These are phyloP conservation scores for Diplosphaera chodatii DNA, from an alignment of 139 green algal genomes.

Conservation along the genomic window DNA sequence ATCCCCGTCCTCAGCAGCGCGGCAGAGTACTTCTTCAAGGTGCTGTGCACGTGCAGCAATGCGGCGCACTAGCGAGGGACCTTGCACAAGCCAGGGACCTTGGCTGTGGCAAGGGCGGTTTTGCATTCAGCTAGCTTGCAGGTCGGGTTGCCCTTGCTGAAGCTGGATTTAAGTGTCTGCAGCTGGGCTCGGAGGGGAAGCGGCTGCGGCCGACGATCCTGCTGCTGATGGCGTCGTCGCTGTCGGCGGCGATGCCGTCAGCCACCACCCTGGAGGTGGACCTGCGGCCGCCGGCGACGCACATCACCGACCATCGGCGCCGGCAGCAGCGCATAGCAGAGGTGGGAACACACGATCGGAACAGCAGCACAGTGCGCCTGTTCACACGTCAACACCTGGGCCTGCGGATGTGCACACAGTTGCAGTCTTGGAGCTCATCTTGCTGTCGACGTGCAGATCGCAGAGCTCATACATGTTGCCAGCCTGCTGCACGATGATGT, in stretches of 20 bases:
- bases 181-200: conserved; percentile 84
- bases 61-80: too few relatives aligned
- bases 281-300: conserved; percentile 33
- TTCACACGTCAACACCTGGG: too few relatives aligned
- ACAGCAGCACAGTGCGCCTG: too few relatives aligned
- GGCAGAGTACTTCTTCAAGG: conserved; percentile 84
- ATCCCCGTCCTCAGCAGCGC: conserved; percentile 77
- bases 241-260: conserved; percentile 41
- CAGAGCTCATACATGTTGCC: conserved; percentile 95
- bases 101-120: too few relatives aligned
- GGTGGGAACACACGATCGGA: too few relatives aligned
- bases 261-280: conserved; percentile 47
- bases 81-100: too few relatives aligned
- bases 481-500: conserved; percentile 96
- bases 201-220: conserved; percentile 80
- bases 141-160: too few relatives aligned
- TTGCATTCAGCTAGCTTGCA: too few relatives aligned
- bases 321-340: conserved; percentile 86
- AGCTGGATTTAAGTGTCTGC: too few relatives aligned
- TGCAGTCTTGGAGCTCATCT: too few relatives aligned
- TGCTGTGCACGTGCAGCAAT: too few relatives aligned
- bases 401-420: too few relatives aligned
- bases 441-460: conserved; percentile 61
- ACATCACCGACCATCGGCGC: conserved; percentile 55
- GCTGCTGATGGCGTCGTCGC: conserved; percentile 77